Evolutionary conservation across 2,329 filamentous ascomycete genomes (phyloP).

Genomic region (Annulohypoxylon truncatum): DNA sequence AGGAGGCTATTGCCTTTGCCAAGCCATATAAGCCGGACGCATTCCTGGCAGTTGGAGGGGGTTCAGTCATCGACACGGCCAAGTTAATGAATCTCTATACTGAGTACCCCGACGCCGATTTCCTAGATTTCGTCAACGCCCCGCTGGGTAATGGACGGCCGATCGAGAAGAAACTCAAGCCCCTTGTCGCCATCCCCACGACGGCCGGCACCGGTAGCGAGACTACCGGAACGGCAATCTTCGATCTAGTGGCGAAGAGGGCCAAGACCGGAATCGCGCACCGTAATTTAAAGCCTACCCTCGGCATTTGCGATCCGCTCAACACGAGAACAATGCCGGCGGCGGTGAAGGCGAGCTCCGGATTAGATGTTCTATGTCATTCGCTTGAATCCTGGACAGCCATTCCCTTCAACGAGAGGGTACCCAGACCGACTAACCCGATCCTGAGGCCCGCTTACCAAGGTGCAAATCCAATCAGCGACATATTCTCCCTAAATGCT

Average conservation of each 20-base stretch:
- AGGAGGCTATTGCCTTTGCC: conserved; percentile 87
- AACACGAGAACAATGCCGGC: conserved; percentile 97
- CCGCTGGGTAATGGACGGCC: conserved; percentile 87
- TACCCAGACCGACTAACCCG: conserved; percentile 86
- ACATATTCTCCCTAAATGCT: conserved; percentile 93
- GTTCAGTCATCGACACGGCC: conserved; percentile 96
- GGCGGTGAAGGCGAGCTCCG: conserved; percentile 90
- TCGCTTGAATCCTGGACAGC: conserved; percentile 97
- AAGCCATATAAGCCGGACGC: conserved; percentile 86
- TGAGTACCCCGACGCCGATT: conserved; percentile 89
- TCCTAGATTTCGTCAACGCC: conserved; percentile 97
- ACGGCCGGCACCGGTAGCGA: conserved; percentile 91
- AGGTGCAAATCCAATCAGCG: conserved; percentile 96
- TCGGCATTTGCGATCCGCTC: conserved; percentile 86
- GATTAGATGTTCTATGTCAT: conserved; percentile 95
- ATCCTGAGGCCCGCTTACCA: conserved; percentile 94
- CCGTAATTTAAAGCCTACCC: conserved; percentile 91
- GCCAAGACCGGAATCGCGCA: conserved; percentile 98
- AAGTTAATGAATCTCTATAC: conserved; percentile 99
- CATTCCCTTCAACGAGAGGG: conserved; percentile 90
- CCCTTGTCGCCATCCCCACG: conserved; percentile 85
- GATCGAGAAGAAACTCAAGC: conserved; percentile 76
- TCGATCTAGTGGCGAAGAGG: conserved; percentile 88
- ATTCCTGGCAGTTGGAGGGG: conserved; percentile 90
- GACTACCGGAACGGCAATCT: conserved; percentile 97